Conservation (phyloP, 2,329 filamentous ascomycete genomes). For the Aspergillus unguis region DNA sequence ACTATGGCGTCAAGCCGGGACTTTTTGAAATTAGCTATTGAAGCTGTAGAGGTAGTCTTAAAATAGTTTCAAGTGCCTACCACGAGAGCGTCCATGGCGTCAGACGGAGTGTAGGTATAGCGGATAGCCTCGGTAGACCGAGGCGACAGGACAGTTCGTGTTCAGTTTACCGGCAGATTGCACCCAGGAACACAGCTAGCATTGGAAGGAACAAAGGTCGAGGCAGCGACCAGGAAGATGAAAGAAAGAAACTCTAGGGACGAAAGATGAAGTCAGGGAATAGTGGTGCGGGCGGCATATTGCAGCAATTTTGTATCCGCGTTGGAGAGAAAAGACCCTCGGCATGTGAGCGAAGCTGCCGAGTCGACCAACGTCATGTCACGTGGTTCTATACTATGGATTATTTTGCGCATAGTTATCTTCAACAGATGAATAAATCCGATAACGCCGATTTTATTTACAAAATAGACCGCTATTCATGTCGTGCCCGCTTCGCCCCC, state of each 20-base stretch:
- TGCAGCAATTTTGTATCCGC: slow-evolving; percentile 23
- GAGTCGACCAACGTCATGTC: slow-evolving; percentile 32
- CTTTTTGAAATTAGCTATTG: slow-evolving; percentile 41
- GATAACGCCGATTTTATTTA: background rate
- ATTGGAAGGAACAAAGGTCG: slow-evolving; percentile 11
- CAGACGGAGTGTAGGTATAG: background rate
- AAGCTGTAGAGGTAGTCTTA: background rate
- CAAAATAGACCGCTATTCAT: slow-evolving; percentile 20
- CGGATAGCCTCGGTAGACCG: slow-evolving; percentile 27
- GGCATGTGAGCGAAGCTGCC: slow-evolving; percentile 37
- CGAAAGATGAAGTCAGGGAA: slow-evolving; percentile 4
- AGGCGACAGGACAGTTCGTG: slow-evolving; percentile 9
- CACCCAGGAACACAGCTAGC: slow-evolving; percentile 10
- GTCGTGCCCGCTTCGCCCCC: slow-evolving; percentile 33
- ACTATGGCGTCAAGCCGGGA: slow-evolving; percentile 69
- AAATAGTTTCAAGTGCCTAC: slow-evolving; percentile 19
- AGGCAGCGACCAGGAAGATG: background rate
- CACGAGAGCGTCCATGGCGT: slow-evolving; percentile 36
- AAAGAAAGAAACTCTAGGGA: background rate
- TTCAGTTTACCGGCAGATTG: slow-evolving; percentile 12
- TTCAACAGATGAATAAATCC: background rate
- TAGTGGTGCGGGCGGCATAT: slow-evolving; percentile 28
- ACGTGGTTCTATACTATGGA: slow-evolving; percentile 27
- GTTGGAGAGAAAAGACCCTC: slow-evolving; percentile 32
- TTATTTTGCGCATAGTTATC: background rate